Evolutionary conservation across 1,284 basidiomycete species (phyloP).

Genomic region (Afroboletus lepidellus): DNA sequence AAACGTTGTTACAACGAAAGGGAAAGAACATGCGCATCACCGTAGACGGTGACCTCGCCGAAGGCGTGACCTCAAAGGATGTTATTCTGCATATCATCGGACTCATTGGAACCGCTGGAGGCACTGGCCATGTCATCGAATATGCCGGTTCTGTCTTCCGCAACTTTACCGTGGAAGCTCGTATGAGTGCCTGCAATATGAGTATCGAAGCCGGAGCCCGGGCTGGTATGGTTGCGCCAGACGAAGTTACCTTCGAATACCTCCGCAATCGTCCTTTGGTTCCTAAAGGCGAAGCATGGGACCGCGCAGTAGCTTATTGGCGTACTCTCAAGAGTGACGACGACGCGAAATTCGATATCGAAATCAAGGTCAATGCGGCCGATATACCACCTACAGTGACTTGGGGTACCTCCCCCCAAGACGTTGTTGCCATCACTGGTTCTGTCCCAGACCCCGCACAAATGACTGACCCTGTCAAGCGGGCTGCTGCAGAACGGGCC

Average conservation of each 20-base stretch:
- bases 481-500: conserved; percentile 76
- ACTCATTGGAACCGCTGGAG: conserved; percentile 91
- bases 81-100: conserved; percentile 95
- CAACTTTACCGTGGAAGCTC: conserved; percentile 90
- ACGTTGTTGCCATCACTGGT: conserved; percentile 87
- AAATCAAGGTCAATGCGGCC: conserved; percentile 81
- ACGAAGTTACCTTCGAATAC: conserved; percentile 89
- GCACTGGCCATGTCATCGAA: conserved; percentile 91
- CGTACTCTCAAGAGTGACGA: conserved; percentile 82
- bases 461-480: conserved; percentile 66
- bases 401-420: conserved; percentile 96
- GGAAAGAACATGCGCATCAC: conserved; percentile 95
- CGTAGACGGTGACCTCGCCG: conserved; percentile 82
- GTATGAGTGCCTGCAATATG: conserved; percentile 99
- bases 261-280: conserved; percentile 84
- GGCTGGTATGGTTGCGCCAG: conserved; percentile 94
- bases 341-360: conserved; percentile 87
- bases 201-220: conserved; percentile 95
- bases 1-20: conserved; percentile 90
- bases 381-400: conserved; percentile 95
- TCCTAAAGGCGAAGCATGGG: conserved; percentile 89
- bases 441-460: conserved; percentile 78
- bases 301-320: conserved; percentile 88
- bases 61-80: conserved; percentile 93
- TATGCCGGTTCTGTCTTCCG: conserved; percentile 92